Conservation (phyloP, 495 filamentous ascomycete genomes). For the Evernia prunastri region DNA sequence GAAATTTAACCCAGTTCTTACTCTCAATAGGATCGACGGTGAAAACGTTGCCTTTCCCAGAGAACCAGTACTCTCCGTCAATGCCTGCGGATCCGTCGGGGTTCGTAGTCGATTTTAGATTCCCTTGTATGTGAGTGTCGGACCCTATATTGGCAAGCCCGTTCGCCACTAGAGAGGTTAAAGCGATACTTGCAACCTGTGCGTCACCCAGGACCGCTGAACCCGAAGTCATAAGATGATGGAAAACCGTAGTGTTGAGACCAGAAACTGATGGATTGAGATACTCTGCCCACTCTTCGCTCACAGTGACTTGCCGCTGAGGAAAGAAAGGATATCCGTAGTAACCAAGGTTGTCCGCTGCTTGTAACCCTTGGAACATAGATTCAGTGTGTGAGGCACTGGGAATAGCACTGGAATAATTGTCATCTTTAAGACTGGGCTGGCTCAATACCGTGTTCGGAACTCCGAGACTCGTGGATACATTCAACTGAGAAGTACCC, state of each 20-base stretch:
- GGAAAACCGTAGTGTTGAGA: slow-evolving; percentile 8
- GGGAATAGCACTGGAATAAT: too few relatives aligned
- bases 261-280: slow-evolving; percentile 10
- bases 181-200: neutral
- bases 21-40: slow-evolving; percentile 7
- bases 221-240: slow-evolving; percentile 14
- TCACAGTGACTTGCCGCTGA: neutral
- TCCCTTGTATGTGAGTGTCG: slow-evolving; percentile 15
- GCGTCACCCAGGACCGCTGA: too few relatives aligned
- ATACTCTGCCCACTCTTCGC: slow-evolving; percentile 9
- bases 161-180: slow-evolving; percentile 8
- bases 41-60: slow-evolving; percentile 19
- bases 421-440: neutral
- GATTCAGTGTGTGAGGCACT: too few relatives aligned
- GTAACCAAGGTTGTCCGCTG: too few relatives aligned
- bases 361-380: too few relatives aligned
- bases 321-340: neutral
- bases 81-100: neutral
- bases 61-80: slow-evolving; percentile 22
- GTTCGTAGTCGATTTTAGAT: neutral
- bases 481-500: slow-evolving; percentile 1
- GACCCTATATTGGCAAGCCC: slow-evolving; percentile 16
- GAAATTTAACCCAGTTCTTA: slow-evolving; percentile 22
- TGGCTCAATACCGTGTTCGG: neutral
- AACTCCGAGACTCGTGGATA: neutral